Conservation (phyloP, 2,329 filamentous ascomycete species). For the Colletotrichum lentis region DNA sequence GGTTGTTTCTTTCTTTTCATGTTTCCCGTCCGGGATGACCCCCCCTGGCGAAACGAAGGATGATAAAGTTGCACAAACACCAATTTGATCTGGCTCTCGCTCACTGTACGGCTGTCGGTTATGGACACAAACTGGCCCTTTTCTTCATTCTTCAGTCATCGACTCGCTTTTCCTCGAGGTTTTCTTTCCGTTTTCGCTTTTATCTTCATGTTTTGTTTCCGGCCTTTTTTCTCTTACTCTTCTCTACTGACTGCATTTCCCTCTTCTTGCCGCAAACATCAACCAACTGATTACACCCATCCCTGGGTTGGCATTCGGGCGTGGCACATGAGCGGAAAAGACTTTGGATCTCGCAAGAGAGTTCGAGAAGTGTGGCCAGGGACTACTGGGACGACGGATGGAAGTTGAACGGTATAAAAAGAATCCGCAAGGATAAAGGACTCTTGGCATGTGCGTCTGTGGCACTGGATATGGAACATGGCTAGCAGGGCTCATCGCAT, state of each 20-base stretch:
- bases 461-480: background rate
- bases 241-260: background rate
- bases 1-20: no score
- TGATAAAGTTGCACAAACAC: background rate
- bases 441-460: background rate
- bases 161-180: background rate
- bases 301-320: background rate
- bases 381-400: background rate
- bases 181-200: background rate
- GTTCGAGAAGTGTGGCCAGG: background rate
- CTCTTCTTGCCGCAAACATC: background rate
- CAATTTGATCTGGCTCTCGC: background rate
- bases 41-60: no score
- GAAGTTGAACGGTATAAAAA: background rate
- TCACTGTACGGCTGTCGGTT: background rate
- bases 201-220: background rate
- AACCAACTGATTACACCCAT: background rate
- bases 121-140: slow-evolving; percentile 2
- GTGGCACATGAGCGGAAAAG: background rate
- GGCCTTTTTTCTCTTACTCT: background rate
- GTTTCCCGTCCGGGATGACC: background rate
- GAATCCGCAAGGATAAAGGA: background rate
- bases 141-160: background rate
- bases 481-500: slow-evolving; percentile 7
- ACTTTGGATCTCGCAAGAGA: background rate